Percentiles rank a stretch among this genome's conserved stretches.
phyloP scores from a whole-genome alignment of 2,329 filamentous ascomycete species.

The Zymoseptoria passerinii region DNA sequence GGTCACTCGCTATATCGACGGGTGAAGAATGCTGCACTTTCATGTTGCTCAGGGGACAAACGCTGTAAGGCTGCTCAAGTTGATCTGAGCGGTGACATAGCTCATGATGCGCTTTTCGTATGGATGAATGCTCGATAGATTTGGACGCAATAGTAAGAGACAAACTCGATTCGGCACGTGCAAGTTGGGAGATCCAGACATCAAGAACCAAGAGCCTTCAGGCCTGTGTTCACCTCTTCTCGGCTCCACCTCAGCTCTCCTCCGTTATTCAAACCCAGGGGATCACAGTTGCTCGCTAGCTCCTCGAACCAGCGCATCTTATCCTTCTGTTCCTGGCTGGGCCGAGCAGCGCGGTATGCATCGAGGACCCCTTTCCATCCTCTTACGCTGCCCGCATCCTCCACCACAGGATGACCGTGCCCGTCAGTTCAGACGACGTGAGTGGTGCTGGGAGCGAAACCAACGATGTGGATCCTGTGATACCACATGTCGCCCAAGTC shows the following conservation, averaged over 20 bases:
- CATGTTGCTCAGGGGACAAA: not conserved
- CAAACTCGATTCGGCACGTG: not conserved
- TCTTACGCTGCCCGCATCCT: conserved; percentile 24
- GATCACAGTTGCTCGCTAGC: conserved; percentile 19
- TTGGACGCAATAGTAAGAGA: not conserved
- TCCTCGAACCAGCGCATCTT: conserved; percentile 26
- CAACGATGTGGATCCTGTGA: conserved; percentile 19
- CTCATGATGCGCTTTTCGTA: not conserved
- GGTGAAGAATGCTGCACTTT: too few relatives aligned
- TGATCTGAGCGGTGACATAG: not conserved
- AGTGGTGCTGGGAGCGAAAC: not conserved
- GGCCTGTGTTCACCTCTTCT: conserved; percentile 8
- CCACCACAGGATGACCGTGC: conserved; percentile 27
- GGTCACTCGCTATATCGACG: too few relatives aligned
- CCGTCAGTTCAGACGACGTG: conserved; percentile 7
- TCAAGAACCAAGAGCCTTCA: conserved; percentile 25
- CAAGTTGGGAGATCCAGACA: not conserved
- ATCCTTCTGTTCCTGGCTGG: conserved; percentile 21
- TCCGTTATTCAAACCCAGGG: conserved; percentile 16
- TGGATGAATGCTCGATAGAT: not conserved
- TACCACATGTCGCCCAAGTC: conserved; percentile 24
- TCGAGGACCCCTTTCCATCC: conserved; percentile 28
- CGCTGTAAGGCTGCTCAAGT: not conserved
- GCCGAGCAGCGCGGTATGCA: conserved; percentile 23
- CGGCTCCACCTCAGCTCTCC: conserved; percentile 19